phyloP scores from a whole-genome alignment of 208 protist species.

The Wallacemonas rigidus region DNA sequence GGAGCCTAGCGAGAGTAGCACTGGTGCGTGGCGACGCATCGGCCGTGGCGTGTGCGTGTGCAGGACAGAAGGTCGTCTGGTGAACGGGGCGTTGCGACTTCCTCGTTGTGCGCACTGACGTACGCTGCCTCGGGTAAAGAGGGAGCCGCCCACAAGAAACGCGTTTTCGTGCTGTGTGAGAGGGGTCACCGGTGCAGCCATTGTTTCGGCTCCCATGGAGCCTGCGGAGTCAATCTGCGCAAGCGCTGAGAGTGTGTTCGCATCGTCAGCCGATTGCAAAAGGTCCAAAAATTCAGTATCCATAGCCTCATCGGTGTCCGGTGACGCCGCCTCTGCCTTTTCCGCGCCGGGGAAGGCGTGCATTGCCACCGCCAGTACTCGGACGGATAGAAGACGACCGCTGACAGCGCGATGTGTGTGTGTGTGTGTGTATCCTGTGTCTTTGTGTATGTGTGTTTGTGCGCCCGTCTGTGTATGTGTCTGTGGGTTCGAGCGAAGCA shows the following conservation, averaged over 20 bases:
- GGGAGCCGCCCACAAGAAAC: constrained; percentile 52
- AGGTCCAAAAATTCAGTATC: constrained; percentile 39
- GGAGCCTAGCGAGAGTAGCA: constrained; percentile 24
- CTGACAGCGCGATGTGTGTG: no score
- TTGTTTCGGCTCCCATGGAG: neutral
- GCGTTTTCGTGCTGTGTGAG: neutral
- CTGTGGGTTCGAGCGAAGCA: neutral
- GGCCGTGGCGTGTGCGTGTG: neutral
- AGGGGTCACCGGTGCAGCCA: neutral
- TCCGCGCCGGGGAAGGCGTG: neutral
- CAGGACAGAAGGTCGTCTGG: no score
- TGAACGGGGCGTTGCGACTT: no score
- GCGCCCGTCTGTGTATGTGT: no score
- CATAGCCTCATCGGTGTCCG: neutral
- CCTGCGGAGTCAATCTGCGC: neutral
- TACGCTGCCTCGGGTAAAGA: constrained; percentile 28
- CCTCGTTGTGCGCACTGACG: no score
- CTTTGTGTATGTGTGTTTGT: no score
- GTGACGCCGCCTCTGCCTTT: neutral
- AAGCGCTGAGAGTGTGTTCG: constrained; percentile 8
- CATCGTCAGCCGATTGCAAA: constrained; percentile 23
- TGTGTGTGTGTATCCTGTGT: no score
- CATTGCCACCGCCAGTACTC: neutral
- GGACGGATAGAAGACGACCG: no score
- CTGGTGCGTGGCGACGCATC: neutral